A percentile compares a stretch with the other conserved stretches of the same genome.
These are phyloP conservation scores for Theobroma cacao DNA, from an alignment of 345 rosid species.

Conservation along the genomic window DNA sequence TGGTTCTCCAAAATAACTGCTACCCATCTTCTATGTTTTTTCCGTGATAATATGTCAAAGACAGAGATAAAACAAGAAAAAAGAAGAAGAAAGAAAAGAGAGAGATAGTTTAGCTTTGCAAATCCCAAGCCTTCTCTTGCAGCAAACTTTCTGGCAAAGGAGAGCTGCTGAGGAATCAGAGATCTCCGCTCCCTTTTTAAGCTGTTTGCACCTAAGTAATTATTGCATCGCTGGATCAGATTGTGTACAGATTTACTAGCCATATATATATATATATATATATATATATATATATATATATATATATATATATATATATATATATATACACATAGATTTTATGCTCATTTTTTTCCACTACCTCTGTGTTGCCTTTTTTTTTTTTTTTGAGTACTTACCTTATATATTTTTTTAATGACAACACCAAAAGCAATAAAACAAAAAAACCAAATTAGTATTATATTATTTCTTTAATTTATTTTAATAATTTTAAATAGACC, in stretches of 20 bases:
- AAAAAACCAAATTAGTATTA: constrained; percentile 2
- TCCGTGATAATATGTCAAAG: background rate
- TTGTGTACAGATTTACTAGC: constrained; percentile 65
- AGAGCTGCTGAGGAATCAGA: constrained; percentile 31
- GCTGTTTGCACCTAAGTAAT: constrained; percentile 45
- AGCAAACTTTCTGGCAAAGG: constrained; percentile 11
- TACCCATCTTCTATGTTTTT: constrained; percentile 46
- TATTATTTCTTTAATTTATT: background rate
- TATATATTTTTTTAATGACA: too few species aligned
- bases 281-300: constrained; percentile 42
- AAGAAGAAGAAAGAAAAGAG: background rate
- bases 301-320: constrained; percentile 33
- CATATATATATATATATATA: constrained; percentile 37
- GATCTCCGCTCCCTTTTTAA: constrained; percentile 50
- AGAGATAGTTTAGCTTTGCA: constrained; percentile 14
- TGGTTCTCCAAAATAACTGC: constrained; percentile 72
- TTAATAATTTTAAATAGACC: constrained; percentile 8
- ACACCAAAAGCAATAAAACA: background rate
- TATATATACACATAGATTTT: constrained; percentile 65
- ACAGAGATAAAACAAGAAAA: background rate
- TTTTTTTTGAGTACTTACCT: constrained; percentile 8
- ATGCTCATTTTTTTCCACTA: constrained; percentile 31
- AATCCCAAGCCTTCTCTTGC: constrained; percentile 27
- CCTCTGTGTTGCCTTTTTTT: constrained; percentile 18
- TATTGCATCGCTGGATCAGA: constrained; percentile 96